These are phyloP conservation scores for Diaporthe ampelina DNA, from an alignment of 2,329 filamentous ascomycete species.

Conservation along the genomic window DNA sequence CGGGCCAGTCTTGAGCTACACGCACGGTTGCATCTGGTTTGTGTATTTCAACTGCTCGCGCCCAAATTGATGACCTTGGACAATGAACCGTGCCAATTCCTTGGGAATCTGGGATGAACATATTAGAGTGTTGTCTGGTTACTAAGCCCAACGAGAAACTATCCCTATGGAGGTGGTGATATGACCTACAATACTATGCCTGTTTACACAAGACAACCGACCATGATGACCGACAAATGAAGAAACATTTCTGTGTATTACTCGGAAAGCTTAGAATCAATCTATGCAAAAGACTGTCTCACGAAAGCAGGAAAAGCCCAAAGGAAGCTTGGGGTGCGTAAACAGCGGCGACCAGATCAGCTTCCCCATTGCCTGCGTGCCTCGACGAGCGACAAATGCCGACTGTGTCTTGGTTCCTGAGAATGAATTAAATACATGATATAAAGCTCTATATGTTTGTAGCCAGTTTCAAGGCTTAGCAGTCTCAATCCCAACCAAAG, in stretches of 20 bases:
- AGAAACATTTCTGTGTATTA: neutral
- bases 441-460: neutral
- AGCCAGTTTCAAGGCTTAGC: neutral
- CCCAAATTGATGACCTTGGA: neutral
- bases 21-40: no score
- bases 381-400: neutral
- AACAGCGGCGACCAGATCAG: neutral
- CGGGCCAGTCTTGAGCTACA: no score
- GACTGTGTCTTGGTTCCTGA: neutral
- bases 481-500: neutral
- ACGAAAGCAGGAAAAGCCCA: neutral
- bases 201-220: neutral
- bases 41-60: no score
- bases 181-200: neutral
- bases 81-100: neutral
- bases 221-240: neutral
- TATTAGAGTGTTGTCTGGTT: no score
- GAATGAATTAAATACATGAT: neutral
- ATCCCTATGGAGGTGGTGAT: no score
- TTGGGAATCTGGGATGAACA: neutral
- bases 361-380: neutral
- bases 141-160: no score
- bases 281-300: neutral
- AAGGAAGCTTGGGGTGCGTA: no score
- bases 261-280: no score